Evolutionary conservation across 1,284 basidiomycete species (phyloP), one percentile per base, ranked within the genome.

Genomic region (Sanghuangporus baumii): DNA sequence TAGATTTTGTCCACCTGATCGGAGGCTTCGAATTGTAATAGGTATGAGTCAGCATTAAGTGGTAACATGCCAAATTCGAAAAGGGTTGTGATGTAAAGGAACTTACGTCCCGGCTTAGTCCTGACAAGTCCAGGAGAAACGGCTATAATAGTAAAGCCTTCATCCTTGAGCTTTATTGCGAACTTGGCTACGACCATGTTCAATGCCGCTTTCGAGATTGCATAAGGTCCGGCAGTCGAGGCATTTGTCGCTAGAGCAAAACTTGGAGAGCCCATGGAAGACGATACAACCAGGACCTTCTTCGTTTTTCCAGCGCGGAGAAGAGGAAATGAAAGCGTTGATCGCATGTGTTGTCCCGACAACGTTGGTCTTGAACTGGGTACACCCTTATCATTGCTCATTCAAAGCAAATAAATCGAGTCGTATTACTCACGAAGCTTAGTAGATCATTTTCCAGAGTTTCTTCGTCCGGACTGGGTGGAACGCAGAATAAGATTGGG

Each of bases 131-230:
- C 70, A 12, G 70, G 70, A 38, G 63, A 51, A 31, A 70, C 56
- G 3, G 66, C 61, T 9, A 69, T n/a, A 54, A 68, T 57, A 7
- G 64, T 64, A 41, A 71, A 62, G 5, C 69, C 69, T 59, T 71
- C 69, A 5, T 66, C 58, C 23, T 65, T 61, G 31, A 66, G 58
- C 18, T 63, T 57, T 12, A 61, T 50, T 1, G 71, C 66, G 46
- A 63, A 70, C 46, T 70, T 69, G 18, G 66, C 60, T 26, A 66
- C 60, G n/a, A 63, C 66, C 66, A 71, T 69, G 48, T 71, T 70
- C 12, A 68, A 41, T 3, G 61, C 69, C 2, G 68, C 65, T 55
- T 72, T 71, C 20, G 67, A 67, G 3, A 68, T 62, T 5, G 60
- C 37, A 47, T 70, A 70, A 1, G 65, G 51, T n/a, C 47, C 57